Percentiles rank a stretch among this genome's conserved stretches.
Evolutionary conservation across 2,329 filamentous ascomycete genomes (phyloP).

Genomic region (Mycosphaerella arachidis): DNA sequence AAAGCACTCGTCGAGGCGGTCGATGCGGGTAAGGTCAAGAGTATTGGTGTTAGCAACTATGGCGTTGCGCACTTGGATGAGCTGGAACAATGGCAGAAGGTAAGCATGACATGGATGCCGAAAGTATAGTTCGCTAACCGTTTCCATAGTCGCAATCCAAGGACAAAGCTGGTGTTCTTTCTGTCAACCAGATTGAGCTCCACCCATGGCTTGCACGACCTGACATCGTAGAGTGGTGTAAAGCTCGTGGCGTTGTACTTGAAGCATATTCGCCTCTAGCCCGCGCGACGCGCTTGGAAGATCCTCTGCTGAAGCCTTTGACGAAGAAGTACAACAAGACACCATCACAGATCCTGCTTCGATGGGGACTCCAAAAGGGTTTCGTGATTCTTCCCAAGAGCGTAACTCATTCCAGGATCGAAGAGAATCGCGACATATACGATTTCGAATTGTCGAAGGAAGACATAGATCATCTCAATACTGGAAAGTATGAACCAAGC

Average conservation of each 20-base stretch:
- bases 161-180: conserved; percentile 66
- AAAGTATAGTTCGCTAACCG: not conserved
- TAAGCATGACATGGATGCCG: not conserved
- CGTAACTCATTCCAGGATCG: conserved; percentile 43
- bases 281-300: conserved; percentile 46
- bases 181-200: conserved; percentile 82
- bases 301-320: conserved; percentile 49
- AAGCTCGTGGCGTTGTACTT: conserved; percentile 46
- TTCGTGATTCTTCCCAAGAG: conserved; percentile 62
- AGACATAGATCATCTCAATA: conserved; percentile 55
- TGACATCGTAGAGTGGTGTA: conserved; percentile 76
- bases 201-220: conserved; percentile 81
- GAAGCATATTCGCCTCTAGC: conserved; percentile 46
- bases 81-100: conserved; percentile 51
- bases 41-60: conserved; percentile 53
- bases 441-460: conserved; percentile 56
- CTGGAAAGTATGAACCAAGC: conserved; percentile 53
- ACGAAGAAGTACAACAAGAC: conserved; percentile 56
- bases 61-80: conserved; percentile 54
- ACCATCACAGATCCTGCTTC: conserved; percentile 53
- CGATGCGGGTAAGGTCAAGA: conserved; percentile 48
- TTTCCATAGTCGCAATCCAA: conserved; percentile 23
- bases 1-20: conserved; percentile 52
- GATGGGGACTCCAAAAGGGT: conserved; percentile 60
- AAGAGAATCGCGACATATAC: conserved; percentile 56